A percentile compares a stretch with the other conserved stretches of the same genome.
These are phyloP conservation scores for Citrus inodora DNA, from an alignment of 345 rosid genomes.

Conservation along the genomic window DNA sequence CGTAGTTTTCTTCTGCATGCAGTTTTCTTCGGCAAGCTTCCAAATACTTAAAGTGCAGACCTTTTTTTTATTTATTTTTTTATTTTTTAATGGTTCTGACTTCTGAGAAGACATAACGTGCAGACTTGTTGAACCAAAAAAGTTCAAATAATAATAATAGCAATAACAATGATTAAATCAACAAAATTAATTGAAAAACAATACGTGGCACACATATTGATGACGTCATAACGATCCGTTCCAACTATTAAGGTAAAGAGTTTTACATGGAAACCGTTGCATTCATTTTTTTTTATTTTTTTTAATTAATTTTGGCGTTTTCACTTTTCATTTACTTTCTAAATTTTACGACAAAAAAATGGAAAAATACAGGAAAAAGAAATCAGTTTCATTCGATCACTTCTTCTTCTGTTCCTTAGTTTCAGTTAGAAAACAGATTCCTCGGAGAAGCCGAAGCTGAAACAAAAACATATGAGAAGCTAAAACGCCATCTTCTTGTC, in stretches of 20 bases:
- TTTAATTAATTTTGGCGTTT: background rate
- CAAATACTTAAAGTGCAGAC: background rate
- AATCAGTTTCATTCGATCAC: background rate
- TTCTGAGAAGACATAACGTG: no score
- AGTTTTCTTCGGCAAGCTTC: background rate
- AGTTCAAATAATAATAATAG: no score
- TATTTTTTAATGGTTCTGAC: no score
- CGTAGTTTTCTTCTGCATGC: no score
- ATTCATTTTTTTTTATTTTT: background rate
- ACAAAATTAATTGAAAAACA: background rate
- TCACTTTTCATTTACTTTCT: background rate
- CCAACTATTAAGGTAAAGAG: background rate
- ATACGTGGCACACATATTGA: background rate
- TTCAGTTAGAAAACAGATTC: background rate
- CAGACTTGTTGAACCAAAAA: no score
- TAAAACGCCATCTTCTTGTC: background rate
- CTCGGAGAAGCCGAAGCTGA: background rate
- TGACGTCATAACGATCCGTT: background rate
- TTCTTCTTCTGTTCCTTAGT: background rate
- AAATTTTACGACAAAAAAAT: background rate
- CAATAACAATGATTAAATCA: background rate
- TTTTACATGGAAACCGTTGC: background rate
- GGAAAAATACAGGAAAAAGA: background rate
- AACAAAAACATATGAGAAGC: background rate
- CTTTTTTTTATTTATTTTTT: no score